phyloP scores from a whole-genome alignment of 2,329 filamentous ascomycete genomes.

The Aphanoascus verrucosus region DNA sequence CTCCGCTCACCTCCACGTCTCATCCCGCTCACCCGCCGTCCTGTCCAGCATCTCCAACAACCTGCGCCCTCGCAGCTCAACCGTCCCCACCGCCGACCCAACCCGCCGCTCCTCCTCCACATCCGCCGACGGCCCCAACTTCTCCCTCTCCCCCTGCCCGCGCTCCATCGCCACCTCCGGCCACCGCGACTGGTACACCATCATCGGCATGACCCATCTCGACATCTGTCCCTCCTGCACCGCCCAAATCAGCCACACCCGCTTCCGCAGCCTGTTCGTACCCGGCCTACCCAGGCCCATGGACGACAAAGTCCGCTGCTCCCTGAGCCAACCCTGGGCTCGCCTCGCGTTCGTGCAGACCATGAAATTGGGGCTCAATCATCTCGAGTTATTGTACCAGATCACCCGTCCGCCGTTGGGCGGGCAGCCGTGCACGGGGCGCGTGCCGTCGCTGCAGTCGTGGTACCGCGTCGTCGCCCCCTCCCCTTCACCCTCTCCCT shows the following conservation, averaged over 20 bases:
- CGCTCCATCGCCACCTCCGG: constrained; percentile 52
- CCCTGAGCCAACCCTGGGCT: constrained; percentile 73
- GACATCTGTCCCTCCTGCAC: constrained; percentile 78
- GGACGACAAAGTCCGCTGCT: constrained; percentile 55
- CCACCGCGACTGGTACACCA: constrained; percentile 68
- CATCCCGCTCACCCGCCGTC: constrained; percentile 1
- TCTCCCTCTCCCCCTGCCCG: constrained; percentile 55
- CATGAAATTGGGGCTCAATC: constrained; percentile 55
- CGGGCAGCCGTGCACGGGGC: constrained; percentile 48
- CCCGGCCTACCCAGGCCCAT: constrained; percentile 48
- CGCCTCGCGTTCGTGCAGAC: constrained; percentile 75
- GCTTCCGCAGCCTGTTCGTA: constrained; percentile 58
- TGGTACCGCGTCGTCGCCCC: constrained; percentile 59
- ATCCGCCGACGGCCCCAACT: constrained; percentile 16
- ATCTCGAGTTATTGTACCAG: constrained; percentile 58
- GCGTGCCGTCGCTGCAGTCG: constrained; percentile 45
- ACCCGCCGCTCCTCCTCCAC: constrained; percentile 16
- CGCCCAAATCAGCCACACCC: constrained; percentile 56
- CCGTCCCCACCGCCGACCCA: constrained; percentile 1
- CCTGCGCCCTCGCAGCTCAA: constrained; percentile 14
- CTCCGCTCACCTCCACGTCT: background rate
- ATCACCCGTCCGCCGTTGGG: constrained; percentile 54
- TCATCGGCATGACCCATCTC: constrained; percentile 59
- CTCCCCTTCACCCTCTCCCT: no score
- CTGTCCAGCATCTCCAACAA: background rate